Evolutionary conservation across 2,329 filamentous ascomycete species (phyloP).

Genomic region (Cladosporium sp.): DNA sequence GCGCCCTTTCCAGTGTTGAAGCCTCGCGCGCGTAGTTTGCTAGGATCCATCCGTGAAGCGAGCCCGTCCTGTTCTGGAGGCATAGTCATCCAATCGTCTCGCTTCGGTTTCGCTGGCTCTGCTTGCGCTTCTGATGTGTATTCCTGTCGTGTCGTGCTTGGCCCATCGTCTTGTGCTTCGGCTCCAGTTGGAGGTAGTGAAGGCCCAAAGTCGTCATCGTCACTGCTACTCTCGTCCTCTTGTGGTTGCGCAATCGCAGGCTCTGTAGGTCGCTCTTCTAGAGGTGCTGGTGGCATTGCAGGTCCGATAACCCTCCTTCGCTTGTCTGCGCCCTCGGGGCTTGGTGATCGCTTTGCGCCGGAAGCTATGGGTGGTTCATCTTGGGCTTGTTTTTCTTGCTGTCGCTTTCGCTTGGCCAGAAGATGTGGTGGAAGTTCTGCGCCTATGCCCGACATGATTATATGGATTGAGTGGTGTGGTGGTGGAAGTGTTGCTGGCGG

Average conservation of each 20-base stretch:
- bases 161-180: background rate
- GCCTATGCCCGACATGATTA: slow-evolving; percentile 67
- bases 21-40: slow-evolving; percentile 76
- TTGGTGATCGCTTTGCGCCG: slow-evolving; percentile 40
- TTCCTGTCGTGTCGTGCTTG: background rate
- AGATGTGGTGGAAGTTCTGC: slow-evolving; percentile 70
- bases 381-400: slow-evolving; percentile 46
- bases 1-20: slow-evolving; percentile 73
- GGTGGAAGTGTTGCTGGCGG: background rate
- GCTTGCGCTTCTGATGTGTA: slow-evolving; percentile 10
- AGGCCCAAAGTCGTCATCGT: slow-evolving; percentile 50
- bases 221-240: slow-evolving; percentile 37
- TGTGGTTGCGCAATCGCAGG: slow-evolving; percentile 34
- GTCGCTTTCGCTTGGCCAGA: slow-evolving; percentile 53
- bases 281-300: slow-evolving; percentile 54
- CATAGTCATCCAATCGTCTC: slow-evolving; percentile 69
- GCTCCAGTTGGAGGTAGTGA: slow-evolving; percentile 40
- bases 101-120: slow-evolving; percentile 50
- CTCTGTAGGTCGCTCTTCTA: slow-evolving; percentile 49
- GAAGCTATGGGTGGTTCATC: slow-evolving; percentile 41
- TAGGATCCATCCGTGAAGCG: slow-evolving; percentile 72
- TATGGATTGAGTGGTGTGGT: background rate
- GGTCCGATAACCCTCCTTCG: slow-evolving; percentile 58
- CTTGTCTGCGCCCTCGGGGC: slow-evolving; percentile 51
- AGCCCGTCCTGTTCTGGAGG: slow-evolving; percentile 54